Evolutionary conservation across 2,329 filamentous ascomycete species (phyloP), one percentile per base, ranked within the genome.

Genomic region (Epichloe festucae): DNA sequence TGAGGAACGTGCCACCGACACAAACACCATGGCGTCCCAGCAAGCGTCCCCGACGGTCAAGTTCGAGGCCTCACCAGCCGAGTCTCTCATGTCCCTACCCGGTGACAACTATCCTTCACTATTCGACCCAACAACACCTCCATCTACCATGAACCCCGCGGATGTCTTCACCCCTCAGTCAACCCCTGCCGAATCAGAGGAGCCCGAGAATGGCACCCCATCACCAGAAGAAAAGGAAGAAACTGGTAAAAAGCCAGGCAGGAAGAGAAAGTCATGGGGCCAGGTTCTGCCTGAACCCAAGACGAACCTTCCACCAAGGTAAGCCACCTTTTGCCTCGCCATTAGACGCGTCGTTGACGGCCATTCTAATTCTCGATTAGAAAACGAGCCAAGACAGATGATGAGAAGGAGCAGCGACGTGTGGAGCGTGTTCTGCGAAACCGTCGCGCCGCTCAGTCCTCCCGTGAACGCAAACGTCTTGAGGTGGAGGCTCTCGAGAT

Each of bases 191-290:
- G 54, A 64, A 35, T 58, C 65, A 40, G 60, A 62, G 53, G 52
- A 58, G 35, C 52, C 53, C 36, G 49, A 58, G 35, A 46, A 57
- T 19, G 50, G 5, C n/a, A 46, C 40, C 3, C 46, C 44, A 14
- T 31, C 44, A 15, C 36, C 57, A 2, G 53, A 58, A 2, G 53
- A 58, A 4, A 45, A 57, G 6, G 52, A 60, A 1, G 53, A 61
- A 1, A 54, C 62, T 0, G 78, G 84, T 46, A 88, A 87, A 76
- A 93, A 88, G 73, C 76, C 79, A 1, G 72, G 77, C 38, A 96
- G 96, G 81, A 96, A 96, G 81, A 79, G 93, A 63, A 98, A 97
- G 73, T 97, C 93, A 47, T 98, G 93, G 93, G 93, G 93, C 48
- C 93, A 98, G 70, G 88, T 95, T 67, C 82, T 97, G 41, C 93